These are phyloP conservation scores for Plectosphaerella plurivora DNA, from an alignment of 2,329 filamentous ascomycete genomes.

Conservation along the genomic window DNA sequence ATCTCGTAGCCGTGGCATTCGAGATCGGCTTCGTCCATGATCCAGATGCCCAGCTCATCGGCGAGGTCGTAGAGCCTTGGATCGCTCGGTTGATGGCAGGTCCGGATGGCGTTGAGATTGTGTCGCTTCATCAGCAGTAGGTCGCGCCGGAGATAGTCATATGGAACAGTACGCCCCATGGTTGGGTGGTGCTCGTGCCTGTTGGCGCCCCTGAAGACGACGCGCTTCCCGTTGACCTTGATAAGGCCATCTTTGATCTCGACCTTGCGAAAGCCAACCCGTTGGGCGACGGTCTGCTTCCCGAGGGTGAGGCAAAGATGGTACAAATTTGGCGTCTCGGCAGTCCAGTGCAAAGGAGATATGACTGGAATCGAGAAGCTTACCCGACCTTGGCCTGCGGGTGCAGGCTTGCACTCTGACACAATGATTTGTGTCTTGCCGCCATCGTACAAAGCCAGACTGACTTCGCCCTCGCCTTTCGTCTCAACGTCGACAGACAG, in stretches of 20 bases:
- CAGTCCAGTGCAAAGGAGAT: constrained; percentile 59
- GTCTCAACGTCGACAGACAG: constrained; percentile 52
- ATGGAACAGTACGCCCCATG: constrained; percentile 56
- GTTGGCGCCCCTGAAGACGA: constrained; percentile 66
- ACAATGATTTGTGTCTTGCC: constrained; percentile 6
- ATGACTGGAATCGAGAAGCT: constrained; percentile 28
- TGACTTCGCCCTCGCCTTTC: constrained; percentile 44
- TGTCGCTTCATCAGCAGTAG: constrained; percentile 62
- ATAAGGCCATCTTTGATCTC: constrained; percentile 58
- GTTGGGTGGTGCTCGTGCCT: constrained; percentile 65
- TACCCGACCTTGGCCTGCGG: constrained; percentile 9
- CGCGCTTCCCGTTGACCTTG: constrained; percentile 59
- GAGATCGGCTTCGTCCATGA: constrained; percentile 54
- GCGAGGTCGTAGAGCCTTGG: constrained; percentile 55
- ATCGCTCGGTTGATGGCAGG: constrained; percentile 62
- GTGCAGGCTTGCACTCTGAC: constrained; percentile 11
- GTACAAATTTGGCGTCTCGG: constrained; percentile 60
- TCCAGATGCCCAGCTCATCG: constrained; percentile 59
- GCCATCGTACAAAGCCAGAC: constrained; percentile 35
- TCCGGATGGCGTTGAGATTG: constrained; percentile 67
- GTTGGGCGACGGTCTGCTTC: constrained; percentile 37
- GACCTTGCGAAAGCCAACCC: constrained; percentile 58
- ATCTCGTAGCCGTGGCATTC: constrained; percentile 49
- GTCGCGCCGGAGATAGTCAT: constrained; percentile 54
- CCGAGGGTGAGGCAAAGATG: constrained; percentile 27